phyloP scores from a whole-genome alignment of 345 rosid genomes.

The Lepidium sativum region DNA sequence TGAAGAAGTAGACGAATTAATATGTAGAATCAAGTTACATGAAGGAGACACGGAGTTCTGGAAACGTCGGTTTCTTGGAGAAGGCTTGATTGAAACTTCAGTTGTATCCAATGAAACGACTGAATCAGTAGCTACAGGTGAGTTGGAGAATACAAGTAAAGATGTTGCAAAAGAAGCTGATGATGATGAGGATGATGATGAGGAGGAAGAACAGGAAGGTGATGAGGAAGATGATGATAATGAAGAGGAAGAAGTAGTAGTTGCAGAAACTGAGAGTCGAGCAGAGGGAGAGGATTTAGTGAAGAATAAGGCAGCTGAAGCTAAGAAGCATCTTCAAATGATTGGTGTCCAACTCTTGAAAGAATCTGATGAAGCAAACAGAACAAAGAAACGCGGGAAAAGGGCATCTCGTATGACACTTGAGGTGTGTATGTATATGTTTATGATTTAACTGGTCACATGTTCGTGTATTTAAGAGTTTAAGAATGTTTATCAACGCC shows the following conservation, averaged over 20 bases:
- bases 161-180: slow-evolving; percentile 46
- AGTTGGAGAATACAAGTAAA: slow-evolving; percentile 47
- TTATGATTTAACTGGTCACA: not conserved
- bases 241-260: slow-evolving; percentile 56
- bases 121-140: slow-evolving; percentile 40
- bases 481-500: slow-evolving; percentile 2
- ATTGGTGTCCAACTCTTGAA: slow-evolving; percentile 88
- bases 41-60: slow-evolving; percentile 98
- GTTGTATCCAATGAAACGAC: slow-evolving; percentile 41
- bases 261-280: slow-evolving; percentile 51
- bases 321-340: slow-evolving; percentile 84
- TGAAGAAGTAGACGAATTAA: slow-evolving; percentile 78
- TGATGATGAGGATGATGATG: slow-evolving; percentile 34
- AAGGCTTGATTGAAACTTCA: slow-evolving; percentile 47
- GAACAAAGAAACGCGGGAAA: slow-evolving; percentile 58
- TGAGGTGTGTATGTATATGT: slow-evolving; percentile 41
- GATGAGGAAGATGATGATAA: slow-evolving; percentile 50
- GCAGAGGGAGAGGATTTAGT: slow-evolving; percentile 48
- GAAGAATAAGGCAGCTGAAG: slow-evolving; percentile 73
- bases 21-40: slow-evolving; percentile 71
- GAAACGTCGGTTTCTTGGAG: slow-evolving; percentile 90
- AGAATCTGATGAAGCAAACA: slow-evolving; percentile 53
- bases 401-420: slow-evolving; percentile 48
- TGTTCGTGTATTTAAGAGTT: not conserved
- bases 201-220: slow-evolving; percentile 42